Conservation (phyloP, 2,329 filamentous ascomycete genomes). For the Davidsoniella virescens region DNA sequence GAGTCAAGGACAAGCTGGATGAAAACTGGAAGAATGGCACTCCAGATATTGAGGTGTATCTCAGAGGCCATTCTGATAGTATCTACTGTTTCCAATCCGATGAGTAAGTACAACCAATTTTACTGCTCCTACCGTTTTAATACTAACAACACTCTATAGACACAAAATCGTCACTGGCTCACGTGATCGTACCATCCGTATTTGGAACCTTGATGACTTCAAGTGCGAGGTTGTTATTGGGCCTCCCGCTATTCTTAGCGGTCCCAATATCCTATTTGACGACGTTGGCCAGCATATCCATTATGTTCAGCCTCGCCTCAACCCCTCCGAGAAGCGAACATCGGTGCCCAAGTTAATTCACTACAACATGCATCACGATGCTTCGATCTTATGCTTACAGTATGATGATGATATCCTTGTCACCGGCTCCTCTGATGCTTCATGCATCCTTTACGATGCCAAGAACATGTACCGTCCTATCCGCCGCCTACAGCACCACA, state of each 20-base stretch:
- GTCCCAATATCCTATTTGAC: conserved; percentile 34
- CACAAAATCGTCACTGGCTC: conserved; percentile 94
- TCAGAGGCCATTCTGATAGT: conserved; percentile 86
- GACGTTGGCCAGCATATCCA: conserved; percentile 35
- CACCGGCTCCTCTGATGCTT: conserved; percentile 83
- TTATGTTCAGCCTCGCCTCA: conserved; percentile 34
- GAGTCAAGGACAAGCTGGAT: conserved; percentile 59
- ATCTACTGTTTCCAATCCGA: conserved; percentile 98
- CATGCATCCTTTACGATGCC: conserved; percentile 82
- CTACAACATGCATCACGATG: conserved; percentile 59
- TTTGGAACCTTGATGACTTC: conserved; percentile 89
- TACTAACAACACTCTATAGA: conserved; percentile 28
- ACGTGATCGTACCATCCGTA: conserved; percentile 82
- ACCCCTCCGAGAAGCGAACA: conserved; percentile 21
- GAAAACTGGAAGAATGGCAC: conserved; percentile 77
- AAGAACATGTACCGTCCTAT: conserved; percentile 64
- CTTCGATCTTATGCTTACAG: conserved; percentile 86
- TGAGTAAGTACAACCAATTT: conserved; percentile 44
- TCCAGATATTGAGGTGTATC: conserved; percentile 16
- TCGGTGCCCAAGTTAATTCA: conserved; percentile 39
- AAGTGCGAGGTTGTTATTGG: conserved; percentile 78
- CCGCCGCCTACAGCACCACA: conserved; percentile 60
- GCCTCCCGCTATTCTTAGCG: conserved; percentile 46
- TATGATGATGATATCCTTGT: conserved; percentile 89
- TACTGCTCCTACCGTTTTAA: background rate